Evolutionary conservation across 176 grass and related monocot species (phyloP), one percentile per base, ranked within the genome.

Genomic region (Tillandsia fasciculata): DNA sequence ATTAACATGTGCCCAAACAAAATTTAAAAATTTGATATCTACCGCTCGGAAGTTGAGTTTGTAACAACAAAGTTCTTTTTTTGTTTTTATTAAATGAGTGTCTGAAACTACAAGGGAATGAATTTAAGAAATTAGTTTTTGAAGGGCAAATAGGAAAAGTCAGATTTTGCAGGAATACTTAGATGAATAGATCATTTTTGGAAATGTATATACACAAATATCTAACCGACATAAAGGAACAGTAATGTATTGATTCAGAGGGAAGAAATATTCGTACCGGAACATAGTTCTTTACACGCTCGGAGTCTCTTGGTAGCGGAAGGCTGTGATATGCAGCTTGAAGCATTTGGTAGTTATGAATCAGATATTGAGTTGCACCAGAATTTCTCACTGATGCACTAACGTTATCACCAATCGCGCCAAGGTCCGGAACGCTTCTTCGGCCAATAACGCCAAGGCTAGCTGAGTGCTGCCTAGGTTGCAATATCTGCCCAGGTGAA

Each of bases 251-350:
- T 33, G 29, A 33, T 33, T 33, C 29, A 33, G 29, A 33, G 3
- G 3, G 0, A 33, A 33, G 29, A 33, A 33, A 33, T 33, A 33
- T 33, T 17, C 29, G 29, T 75, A 99, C 95, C 65, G 87, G 90
- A 70, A 88, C 74, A 76, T 94, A 99, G 71, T 51, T 93, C 79
- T 88, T 99, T 26, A 51, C 67, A 51, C 90, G 90, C 69, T 99
- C 95, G 0, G 95, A 94, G 64, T 99, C 95, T 78, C 90, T 99
- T 11, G 90, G 86, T 64, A 90, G 87, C 29, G 95, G 95, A 72
- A 99, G 95, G 68, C 61, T 99, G 57, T 77, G 80, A 73, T 78
- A 99, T 68, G 90, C 90, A 86, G 95, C 80, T 87, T 99, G 87
- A 13, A 99, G 89, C 77, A 99, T 83, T 82, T 99, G 90, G 63